A percentile compares a stretch with the other conserved stretches of the same genome.
phyloP scores from a whole-genome alignment of 2,329 filamentous ascomycete species.

The Ascochyta rabiei region DNA sequence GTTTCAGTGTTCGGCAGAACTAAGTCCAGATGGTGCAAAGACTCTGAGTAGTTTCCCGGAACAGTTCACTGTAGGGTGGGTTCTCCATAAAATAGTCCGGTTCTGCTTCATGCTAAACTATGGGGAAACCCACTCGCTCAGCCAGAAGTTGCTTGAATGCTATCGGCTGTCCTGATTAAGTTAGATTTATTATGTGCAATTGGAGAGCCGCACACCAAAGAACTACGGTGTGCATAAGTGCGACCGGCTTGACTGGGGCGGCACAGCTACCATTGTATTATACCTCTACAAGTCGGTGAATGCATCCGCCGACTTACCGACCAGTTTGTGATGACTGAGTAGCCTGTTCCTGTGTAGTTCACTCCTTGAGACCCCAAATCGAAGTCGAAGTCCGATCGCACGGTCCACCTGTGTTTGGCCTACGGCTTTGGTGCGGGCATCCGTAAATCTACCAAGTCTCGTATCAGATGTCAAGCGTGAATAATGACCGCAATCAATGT shows the following conservation, averaged over 20 bases:
- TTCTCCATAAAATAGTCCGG: not conserved
- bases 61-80: not conserved
- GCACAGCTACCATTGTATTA: not conserved
- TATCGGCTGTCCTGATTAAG: not conserved
- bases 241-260: not conserved
- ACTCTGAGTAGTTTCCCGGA: not conserved
- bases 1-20: constrained; percentile 3
- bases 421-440: constrained; percentile 28
- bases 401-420: constrained; percentile 16
- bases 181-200: not conserved
- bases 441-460: constrained; percentile 17
- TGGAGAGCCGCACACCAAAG: constrained; percentile 4
- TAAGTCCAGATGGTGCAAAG: not conserved
- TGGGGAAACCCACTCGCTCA: not conserved
- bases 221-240: constrained; percentile 9
- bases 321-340: not conserved
- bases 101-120: not conserved
- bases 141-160: not conserved
- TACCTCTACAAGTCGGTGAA: constrained; percentile 15
- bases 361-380: constrained; percentile 10
- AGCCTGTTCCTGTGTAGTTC: not conserved
- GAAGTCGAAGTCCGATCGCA: constrained; percentile 26
- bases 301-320: constrained; percentile 25
- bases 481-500: not conserved
- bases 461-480: constrained; percentile 8